Percentiles rank a stretch among this genome's conserved stretches.
Conservation (phyloP, 345 rosid genomes). For the Linum lewisii region DNA sequence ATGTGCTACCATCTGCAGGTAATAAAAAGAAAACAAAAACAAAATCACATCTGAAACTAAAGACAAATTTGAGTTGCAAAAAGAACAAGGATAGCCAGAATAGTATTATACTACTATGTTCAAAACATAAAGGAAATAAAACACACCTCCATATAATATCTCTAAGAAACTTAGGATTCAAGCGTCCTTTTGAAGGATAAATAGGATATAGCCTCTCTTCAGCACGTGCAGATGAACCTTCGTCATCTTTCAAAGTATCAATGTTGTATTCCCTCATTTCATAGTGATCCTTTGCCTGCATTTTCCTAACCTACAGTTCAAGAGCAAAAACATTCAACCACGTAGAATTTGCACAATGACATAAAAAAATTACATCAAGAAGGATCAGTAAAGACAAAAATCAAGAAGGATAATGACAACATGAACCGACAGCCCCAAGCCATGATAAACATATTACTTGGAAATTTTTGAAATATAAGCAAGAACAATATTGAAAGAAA, state of each 20-base stretch:
- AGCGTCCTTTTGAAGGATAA: conserved; percentile 88
- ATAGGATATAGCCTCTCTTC: conserved; percentile 81
- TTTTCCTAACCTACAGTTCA: conserved; percentile 39
- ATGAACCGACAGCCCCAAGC: not conserved
- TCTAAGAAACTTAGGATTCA: conserved; percentile 56
- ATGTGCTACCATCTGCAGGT: not conserved
- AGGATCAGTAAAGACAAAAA: not conserved
- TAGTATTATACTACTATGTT: not conserved
- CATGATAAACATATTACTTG: not conserved
- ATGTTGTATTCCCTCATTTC: conserved; percentile 83
- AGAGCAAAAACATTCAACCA: conserved; percentile 10
- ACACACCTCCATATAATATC: conserved; percentile 57
- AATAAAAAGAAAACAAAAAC: not conserved
- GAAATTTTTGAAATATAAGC: no score
- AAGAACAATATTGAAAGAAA: no score
- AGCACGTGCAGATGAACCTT: conserved; percentile 37
- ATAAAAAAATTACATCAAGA: conserved; percentile 5
- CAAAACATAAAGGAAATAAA: not conserved
- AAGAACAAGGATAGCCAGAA: not conserved
- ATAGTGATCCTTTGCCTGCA: conserved; percentile 59
- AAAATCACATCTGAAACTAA: not conserved
- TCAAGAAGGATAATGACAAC: not conserved
- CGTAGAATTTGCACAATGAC: conserved; percentile 9
- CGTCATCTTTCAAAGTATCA: conserved; percentile 64
- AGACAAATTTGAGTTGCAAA: not conserved